Evolutionary conservation across 2,329 filamentous ascomycete species (phyloP).

Genomic region (Helotiales sp.): DNA sequence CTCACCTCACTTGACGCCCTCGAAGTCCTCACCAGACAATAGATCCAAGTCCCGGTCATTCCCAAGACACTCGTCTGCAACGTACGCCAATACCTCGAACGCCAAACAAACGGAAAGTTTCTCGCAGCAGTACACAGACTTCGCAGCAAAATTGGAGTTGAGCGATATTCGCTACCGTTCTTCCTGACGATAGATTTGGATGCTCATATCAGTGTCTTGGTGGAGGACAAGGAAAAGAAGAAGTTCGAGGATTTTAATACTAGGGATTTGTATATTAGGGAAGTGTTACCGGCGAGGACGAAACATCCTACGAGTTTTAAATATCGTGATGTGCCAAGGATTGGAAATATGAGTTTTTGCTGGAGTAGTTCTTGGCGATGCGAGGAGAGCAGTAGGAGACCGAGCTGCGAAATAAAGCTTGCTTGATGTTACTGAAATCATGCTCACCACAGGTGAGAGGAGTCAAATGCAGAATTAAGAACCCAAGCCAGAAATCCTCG

Average conservation of each 20-base stretch:
- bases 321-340: constrained; percentile 44
- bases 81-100: constrained; percentile 22
- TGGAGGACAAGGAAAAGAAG: constrained; percentile 27
- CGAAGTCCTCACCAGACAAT: constrained; percentile 19
- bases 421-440: too few species aligned
- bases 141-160: constrained; percentile 15
- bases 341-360: constrained; percentile 42
- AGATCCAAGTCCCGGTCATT: constrained; percentile 16
- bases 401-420: too few species aligned
- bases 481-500: too few species aligned
- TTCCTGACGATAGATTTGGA: constrained; percentile 28
- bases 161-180: constrained; percentile 20
- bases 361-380: constrained; percentile 19
- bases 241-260: constrained; percentile 41
- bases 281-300: constrained; percentile 43
- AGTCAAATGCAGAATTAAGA: too few species aligned
- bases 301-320: constrained; percentile 48
- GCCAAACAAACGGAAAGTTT: constrained; percentile 13
- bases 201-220: constrained; percentile 37
- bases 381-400: too few species aligned
- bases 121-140: constrained; percentile 19
- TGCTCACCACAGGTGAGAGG: too few species aligned
- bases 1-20: constrained; percentile 16
- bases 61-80: constrained; percentile 22
- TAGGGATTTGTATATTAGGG: constrained; percentile 44